Base-by-base conservation (phyloP, 257 asterid genomes). In the Solanum clarkiae region DNA sequence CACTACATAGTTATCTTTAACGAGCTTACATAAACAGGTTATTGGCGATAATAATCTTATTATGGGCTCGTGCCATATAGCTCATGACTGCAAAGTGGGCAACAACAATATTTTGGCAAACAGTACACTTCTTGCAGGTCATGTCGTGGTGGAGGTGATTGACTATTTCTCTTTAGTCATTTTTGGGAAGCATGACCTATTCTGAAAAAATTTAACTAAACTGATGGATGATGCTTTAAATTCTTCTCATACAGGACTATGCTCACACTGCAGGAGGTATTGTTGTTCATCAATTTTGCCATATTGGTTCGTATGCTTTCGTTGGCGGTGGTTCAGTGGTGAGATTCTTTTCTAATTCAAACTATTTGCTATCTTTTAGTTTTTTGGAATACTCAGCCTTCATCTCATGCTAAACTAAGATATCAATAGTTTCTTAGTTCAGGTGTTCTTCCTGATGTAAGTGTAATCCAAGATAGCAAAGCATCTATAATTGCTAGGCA, bases 241-340 rank as follows among this genome's bases (percentile, higher is more conserved):
- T 72, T 65, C 59, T 88, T 44, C 20, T 55, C 80, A 80, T 91
- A 90, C 91, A 96, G 99, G 95, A 96, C 88, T 87, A 91, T 88
- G 88, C 91, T 88, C 99, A 90, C 89, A 91, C 99, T 57, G 98
- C 96, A 36, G 99, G 98, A 84, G 95, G 94, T 66, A 89, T 89
- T 20, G 98, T 90, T 51, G 86, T 96, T 84, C 98, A 95, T 89
- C 99, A 96, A 88, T 96, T 95, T 90, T 96, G 99, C 91, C 96
- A 65, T 87, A 90, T 96, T 81, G 99, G 98, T 87, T 95, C 99
- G 10, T 95, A 87, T 89, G 91, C 97, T 85, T 96, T 96, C 94
- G 89, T 96, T 84, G 99, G 98, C 68, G 99, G 99, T 47, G 99
- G 99, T 77, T 94, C 99, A 80, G 95, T 92, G 92, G 99, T 96